phyloP scores from a whole-genome alignment of 441 rosid species.

The Populus tomentosa region DNA sequence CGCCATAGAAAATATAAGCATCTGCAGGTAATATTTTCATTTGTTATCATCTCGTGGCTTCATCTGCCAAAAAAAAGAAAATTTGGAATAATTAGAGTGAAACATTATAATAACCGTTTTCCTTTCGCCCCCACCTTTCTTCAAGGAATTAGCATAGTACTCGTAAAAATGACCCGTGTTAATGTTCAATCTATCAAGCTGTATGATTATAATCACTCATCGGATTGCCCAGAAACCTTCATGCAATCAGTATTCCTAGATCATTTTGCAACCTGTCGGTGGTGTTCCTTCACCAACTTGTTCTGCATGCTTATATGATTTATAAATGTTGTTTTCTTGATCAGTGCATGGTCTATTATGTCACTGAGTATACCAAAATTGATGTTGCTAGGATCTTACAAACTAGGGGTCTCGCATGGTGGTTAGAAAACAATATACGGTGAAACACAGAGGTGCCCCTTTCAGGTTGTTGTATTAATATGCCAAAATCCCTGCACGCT shows the following conservation, averaged over 20 bases:
- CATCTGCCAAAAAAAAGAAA: neutral
- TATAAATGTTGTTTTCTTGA: neutral
- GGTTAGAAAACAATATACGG: neutral
- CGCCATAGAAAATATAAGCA: conserved; percentile 79
- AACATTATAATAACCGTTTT: too few species aligned
- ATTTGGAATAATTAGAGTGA: neutral
- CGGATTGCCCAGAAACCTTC: neutral
- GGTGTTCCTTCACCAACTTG: neutral
- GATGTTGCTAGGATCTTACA: neutral
- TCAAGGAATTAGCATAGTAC: too few species aligned
- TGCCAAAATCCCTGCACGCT: neutral
- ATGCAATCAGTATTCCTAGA: neutral
- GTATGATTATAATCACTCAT: neutral
- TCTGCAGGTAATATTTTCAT: conserved; percentile 51
- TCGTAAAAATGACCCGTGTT: neutral
- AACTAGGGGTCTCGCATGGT: neutral
- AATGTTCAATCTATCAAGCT: neutral
- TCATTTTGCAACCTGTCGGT: neutral
- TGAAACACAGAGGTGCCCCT: neutral
- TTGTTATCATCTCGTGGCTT: neutral
- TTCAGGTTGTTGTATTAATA: neutral
- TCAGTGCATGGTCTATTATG: neutral
- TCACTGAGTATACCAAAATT: neutral
- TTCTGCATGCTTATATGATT: neutral
- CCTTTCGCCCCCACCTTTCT: too few species aligned